A percentile compares a stretch with the other conserved stretches of the same genome.
Evolutionary conservation across 108 stramenopile species (phyloP).

Genomic region (Nannochloropsis salina): DNA sequence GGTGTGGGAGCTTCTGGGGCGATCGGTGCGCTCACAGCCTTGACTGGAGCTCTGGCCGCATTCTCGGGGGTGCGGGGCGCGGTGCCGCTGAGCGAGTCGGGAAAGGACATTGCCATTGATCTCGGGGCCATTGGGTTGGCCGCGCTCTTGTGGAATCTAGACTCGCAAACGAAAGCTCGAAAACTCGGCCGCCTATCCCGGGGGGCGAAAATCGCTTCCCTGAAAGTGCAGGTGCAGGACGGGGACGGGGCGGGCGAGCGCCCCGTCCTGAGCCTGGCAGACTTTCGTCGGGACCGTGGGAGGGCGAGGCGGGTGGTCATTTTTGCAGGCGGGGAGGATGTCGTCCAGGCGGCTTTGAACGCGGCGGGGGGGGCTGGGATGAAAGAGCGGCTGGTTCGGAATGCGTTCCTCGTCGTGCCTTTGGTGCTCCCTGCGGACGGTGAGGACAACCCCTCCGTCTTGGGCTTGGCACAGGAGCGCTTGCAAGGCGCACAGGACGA

Average conservation of each 20-base stretch:
- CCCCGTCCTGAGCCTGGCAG: background rate
- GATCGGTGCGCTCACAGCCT: background rate
- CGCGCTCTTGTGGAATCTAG: background rate
- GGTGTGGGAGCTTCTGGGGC: background rate
- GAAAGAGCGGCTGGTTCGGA: background rate
- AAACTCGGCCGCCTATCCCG: background rate
- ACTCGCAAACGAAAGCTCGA: conserved; percentile 2
- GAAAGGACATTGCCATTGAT: background rate
- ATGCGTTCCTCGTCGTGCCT: background rate
- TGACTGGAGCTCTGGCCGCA: background rate
- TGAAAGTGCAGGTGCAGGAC: background rate
- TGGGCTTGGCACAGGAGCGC: background rate
- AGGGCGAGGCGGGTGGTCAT: background rate
- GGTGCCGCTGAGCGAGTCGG: background rate
- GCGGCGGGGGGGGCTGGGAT: background rate
- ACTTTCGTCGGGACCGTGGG: background rate
- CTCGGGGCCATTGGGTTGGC: background rate
- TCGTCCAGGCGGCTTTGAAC: background rate
- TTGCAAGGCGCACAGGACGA: background rate
- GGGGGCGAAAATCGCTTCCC: background rate
- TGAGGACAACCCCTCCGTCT: background rate
- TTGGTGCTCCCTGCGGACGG: background rate
- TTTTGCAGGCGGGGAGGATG: background rate
- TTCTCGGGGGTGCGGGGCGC: background rate
- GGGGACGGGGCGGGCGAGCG: background rate